These are phyloP conservation scores for Ogataea paraovalis DNA, from an alignment of 805 yeast species.

Conservation along the genomic window DNA sequence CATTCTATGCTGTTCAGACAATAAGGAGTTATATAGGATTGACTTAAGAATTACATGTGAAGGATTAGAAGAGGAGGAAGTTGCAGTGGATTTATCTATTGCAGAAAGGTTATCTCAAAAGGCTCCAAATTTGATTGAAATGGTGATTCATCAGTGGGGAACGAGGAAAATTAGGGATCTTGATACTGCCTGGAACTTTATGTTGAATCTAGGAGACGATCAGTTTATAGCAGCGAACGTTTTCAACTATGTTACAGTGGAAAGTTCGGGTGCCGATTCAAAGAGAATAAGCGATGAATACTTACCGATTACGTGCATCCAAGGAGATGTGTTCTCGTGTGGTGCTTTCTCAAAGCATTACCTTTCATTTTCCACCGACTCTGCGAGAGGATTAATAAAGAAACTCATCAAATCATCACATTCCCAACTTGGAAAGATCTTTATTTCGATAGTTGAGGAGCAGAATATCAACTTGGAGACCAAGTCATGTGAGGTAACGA, in stretches of 20 bases:
- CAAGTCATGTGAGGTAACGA: background rate
- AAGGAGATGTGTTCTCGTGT: background rate
- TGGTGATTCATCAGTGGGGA: conserved; percentile 9
- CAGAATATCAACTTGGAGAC: conserved; percentile 5
- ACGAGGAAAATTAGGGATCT: background rate
- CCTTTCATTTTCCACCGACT: background rate
- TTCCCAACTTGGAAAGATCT: conserved; percentile 2
- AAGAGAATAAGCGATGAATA: background rate
- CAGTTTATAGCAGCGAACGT: background rate
- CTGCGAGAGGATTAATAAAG: background rate
- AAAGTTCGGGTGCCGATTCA: background rate
- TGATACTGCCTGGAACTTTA: background rate
- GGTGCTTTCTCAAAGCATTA: background rate
- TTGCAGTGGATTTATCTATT: conserved; percentile 5
- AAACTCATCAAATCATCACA: conserved; percentile 2
- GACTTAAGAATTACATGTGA: conserved; percentile 1
- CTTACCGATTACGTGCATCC: background rate
- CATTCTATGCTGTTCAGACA: conserved; percentile 6
- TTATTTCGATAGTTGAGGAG: conserved; percentile 7
- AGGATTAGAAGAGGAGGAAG: conserved; percentile 4
- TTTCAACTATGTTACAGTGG: background rate
- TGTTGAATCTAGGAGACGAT: background rate
- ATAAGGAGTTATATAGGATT: conserved; percentile 6
- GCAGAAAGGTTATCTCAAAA: conserved; percentile 6
- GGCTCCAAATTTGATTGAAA: conserved; percentile 1